Evolutionary conservation across 2,329 filamentous ascomycete genomes (phyloP).

Genomic region (Fusarium staphyleae): DNA sequence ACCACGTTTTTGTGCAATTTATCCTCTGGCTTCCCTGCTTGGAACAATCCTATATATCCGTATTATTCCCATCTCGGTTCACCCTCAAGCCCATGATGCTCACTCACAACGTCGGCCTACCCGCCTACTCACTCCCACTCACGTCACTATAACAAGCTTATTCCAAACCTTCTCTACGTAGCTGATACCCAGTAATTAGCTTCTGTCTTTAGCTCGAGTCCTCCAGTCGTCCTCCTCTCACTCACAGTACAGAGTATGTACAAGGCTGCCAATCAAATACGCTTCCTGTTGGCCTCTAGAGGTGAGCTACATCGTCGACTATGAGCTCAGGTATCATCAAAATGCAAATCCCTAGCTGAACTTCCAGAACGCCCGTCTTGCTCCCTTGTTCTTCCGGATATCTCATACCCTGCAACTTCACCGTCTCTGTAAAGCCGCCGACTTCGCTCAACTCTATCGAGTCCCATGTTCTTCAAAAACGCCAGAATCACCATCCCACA

Average conservation of each 20-base stretch:
- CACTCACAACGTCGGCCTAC: no score
- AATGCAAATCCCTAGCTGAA: conserved; percentile 21
- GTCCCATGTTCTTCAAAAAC: conserved; percentile 15
- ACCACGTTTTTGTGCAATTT: conserved; percentile 17
- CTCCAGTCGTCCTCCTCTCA: no score
- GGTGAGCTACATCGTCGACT: conserved; percentile 30
- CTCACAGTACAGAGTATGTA: no score
- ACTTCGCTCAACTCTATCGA: conserved; percentile 16
- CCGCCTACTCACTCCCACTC: no score
- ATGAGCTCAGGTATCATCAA: conserved; percentile 42
- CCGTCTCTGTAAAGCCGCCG: conserved; percentile 3
- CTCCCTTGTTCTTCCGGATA: conserved; percentile 10
- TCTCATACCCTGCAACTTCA: not conserved
- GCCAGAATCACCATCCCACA: conserved; percentile 13
- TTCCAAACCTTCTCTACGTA: no score
- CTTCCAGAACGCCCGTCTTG: conserved; percentile 30
- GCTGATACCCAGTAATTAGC: no score
- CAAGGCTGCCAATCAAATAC: not conserved
- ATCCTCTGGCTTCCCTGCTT: no score
- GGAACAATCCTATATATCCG: no score
- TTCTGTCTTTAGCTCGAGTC: no score
- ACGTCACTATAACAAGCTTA: conserved; percentile 11
- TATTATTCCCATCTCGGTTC: no score
- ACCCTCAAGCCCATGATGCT: no score
- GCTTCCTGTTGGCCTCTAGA: conserved; percentile 17